Percentiles rank a stretch among this genome's conserved stretches.
These are phyloP conservation scores for Saposhnikovia divaricata DNA, from an alignment of 129 eudicot species.

Conservation along the genomic window DNA sequence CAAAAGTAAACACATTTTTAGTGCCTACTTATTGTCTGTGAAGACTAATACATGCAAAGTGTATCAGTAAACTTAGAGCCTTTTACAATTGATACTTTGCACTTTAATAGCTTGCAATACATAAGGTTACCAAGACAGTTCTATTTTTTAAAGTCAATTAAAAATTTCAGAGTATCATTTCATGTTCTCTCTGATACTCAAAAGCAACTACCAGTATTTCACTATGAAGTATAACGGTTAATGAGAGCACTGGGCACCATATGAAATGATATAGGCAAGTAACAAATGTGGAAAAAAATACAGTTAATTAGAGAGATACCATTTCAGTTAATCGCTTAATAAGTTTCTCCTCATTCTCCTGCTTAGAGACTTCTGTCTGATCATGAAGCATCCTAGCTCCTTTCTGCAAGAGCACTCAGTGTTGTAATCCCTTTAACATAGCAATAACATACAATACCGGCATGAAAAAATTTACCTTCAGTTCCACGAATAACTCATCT, in stretches of 20 bases:
- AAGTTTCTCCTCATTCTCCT: conserved; percentile 59
- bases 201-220: neutral
- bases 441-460: neutral
- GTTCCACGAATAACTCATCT: conserved; percentile 62
- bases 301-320: conserved; percentile 32
- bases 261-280: neutral
- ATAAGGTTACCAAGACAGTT: neutral
- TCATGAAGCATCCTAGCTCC: conserved; percentile 60
- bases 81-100: neutral
- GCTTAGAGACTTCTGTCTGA: conserved; percentile 24
- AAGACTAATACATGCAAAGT: neutral
- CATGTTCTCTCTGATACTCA: neutral
- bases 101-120: neutral
- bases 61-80: neutral
- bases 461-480: conserved; percentile 35
- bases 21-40: neutral
- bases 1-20: neutral
- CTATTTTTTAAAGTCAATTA: neutral
- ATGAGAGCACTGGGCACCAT: neutral
- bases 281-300: neutral
- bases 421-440: neutral
- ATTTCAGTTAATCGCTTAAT: conserved; percentile 64
- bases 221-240: neutral
- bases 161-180: neutral
- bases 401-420: conserved; percentile 39